Evolutionary conservation across 768 basidiomycete species (phyloP).

Genomic region (Amanita pseudoporphyria): DNA sequence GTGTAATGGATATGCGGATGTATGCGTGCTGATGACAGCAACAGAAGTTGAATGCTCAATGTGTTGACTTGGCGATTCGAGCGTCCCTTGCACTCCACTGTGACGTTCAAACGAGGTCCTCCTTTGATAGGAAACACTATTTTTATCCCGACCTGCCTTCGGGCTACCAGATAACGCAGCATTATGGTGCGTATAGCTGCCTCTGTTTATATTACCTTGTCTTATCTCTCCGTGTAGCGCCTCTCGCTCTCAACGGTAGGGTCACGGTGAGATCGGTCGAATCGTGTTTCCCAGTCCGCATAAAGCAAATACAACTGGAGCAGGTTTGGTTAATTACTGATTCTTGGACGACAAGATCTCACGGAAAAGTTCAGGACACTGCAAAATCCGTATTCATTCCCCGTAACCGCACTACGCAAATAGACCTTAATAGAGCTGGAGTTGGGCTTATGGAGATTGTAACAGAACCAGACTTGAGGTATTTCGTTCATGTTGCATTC

Average conservation of each 20-base stretch:
- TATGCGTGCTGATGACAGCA: constrained; percentile 7
- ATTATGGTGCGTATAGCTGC: constrained; percentile 51
- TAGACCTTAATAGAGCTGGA: constrained; percentile 91
- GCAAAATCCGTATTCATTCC: constrained; percentile 69
- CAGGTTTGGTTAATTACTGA: constrained; percentile 44
- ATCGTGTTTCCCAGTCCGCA: constrained; percentile 45
- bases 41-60: constrained; percentile 53
- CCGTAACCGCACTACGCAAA: constrained; percentile 39
- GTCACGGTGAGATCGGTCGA: constrained; percentile 35
- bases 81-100: constrained; percentile 72
- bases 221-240: constrained; percentile 37
- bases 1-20: constrained; percentile 15
- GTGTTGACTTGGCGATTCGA: constrained; percentile 71
- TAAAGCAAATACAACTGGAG: constrained; percentile 93
- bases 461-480: constrained; percentile 85
- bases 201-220: not conserved
- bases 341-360: constrained; percentile 3
- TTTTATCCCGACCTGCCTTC: constrained; percentile 93
- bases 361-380: constrained; percentile 54
- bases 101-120: constrained; percentile 55
- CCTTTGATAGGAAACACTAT: constrained; percentile 97
- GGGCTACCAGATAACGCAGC: constrained; percentile 96
- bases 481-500: constrained; percentile 11
- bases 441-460: constrained; percentile 92
- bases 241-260: constrained; percentile 62